A percentile compares a stretch with the other conserved stretches of the same genome.
Evolutionary conservation across 2,329 filamentous ascomycete genomes (phyloP).

Genomic region (Colletotrichum aenigma): DNA sequence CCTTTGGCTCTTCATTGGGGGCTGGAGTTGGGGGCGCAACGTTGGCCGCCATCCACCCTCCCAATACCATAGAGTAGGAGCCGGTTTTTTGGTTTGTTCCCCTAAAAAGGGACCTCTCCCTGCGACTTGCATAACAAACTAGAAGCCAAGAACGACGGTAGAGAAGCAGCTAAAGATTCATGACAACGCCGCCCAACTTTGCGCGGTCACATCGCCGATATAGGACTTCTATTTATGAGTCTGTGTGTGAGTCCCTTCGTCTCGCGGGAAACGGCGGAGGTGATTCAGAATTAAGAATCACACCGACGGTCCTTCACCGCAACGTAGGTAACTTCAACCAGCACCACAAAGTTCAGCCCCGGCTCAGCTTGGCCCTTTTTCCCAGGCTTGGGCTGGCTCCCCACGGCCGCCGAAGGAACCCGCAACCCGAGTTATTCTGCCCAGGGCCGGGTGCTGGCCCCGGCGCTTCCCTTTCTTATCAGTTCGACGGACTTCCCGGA

Average conservation of each 20-base stretch:
- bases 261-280: neutral
- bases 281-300: neutral
- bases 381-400: neutral
- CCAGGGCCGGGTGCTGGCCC: neutral
- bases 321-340: neutral
- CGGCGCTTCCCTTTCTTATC: neutral
- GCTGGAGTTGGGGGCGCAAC: neutral
- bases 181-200: neutral
- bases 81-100: neutral
- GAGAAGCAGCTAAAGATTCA: neutral
- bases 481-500: neutral
- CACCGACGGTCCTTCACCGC: neutral
- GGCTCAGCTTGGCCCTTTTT: neutral
- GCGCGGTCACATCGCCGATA: neutral
- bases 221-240: neutral
- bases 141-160: neutral
- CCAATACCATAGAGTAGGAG: neutral
- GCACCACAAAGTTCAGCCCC: neutral
- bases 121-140: neutral
- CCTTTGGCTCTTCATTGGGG: neutral
- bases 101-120: neutral
- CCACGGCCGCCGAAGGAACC: neutral
- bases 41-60: neutral
- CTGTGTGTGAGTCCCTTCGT: neutral
- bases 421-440: neutral